Evolutionary conservation across 2,329 filamentous ascomycete genomes (phyloP).

Genomic region (Aspergillus cejpii): DNA sequence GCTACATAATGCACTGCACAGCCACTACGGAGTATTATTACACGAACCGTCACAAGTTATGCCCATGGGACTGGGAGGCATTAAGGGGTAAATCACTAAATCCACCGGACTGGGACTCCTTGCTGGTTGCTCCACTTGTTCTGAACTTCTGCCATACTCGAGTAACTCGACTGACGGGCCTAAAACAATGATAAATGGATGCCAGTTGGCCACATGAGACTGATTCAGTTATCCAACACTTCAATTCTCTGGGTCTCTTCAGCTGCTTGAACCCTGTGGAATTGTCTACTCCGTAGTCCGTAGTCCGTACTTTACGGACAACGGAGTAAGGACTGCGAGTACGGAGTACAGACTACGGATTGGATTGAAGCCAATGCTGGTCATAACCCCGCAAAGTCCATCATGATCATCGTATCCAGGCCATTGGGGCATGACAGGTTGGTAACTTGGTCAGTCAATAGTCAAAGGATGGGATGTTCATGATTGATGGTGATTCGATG

Average conservation of each 20-base stretch:
- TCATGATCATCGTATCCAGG: slow-evolving; percentile 4
- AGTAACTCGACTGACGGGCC: slow-evolving; percentile 12
- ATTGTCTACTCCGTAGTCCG: too few relatives aligned
- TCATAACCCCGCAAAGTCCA: slow-evolving; percentile 6
- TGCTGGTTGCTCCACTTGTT: slow-evolving; percentile 12
- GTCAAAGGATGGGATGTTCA: background rate
- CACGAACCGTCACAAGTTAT: too few relatives aligned
- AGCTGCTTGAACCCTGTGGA: too few relatives aligned
- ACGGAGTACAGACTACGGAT: too few relatives aligned
- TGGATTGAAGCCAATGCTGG: slow-evolving; percentile 6
- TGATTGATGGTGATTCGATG: background rate
- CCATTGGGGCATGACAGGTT: slow-evolving; percentile 2
- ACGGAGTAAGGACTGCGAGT: too few relatives aligned
- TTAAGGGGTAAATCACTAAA: too few relatives aligned
- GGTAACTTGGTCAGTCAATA: slow-evolving; percentile 5
- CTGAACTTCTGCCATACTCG: too few relatives aligned
- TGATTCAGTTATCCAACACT: slow-evolving; percentile 2
- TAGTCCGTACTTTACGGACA: too few relatives aligned
- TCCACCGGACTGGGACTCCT: background rate
- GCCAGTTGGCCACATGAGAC: too few relatives aligned
- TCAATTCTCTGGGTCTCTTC: slow-evolving; percentile 1
- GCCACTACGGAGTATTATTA: too few relatives aligned
- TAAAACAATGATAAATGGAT: slow-evolving; percentile 9
- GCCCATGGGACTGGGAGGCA: too few relatives aligned
- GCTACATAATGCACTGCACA: too few relatives aligned